Conservation (phyloP, 2,329 filamentous ascomycete species). For the Monilinia laxa region DNA sequence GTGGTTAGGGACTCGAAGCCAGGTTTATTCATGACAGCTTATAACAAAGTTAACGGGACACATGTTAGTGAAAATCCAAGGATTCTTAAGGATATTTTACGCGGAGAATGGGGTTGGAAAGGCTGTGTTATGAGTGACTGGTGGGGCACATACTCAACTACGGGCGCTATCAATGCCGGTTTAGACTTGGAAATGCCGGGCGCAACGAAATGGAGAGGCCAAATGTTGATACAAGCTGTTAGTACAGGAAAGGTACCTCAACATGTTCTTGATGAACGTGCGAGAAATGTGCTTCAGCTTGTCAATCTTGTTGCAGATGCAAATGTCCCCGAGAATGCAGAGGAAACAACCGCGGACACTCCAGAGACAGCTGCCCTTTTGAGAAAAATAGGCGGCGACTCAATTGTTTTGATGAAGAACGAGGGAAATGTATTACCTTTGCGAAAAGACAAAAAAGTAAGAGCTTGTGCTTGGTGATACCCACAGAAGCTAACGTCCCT, state of each 20-base stretch:
- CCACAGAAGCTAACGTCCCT: slow-evolving; percentile 26
- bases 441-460: slow-evolving; percentile 43
- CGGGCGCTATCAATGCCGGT: slow-evolving; percentile 38
- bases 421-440: slow-evolving; percentile 55
- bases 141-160: slow-evolving; percentile 43
- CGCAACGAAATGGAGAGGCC: slow-evolving; percentile 30
- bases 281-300: slow-evolving; percentile 30
- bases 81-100: slow-evolving; percentile 52
- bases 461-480: slow-evolving; percentile 55
- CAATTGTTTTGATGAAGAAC: slow-evolving; percentile 65
- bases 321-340: slow-evolving; percentile 34
- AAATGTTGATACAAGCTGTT: slow-evolving; percentile 30
- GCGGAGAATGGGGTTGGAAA: slow-evolving; percentile 58
- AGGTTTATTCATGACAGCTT: slow-evolving; percentile 58
- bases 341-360: slow-evolving; percentile 35
- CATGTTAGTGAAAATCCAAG: slow-evolving; percentile 55
- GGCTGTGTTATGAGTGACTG: slow-evolving; percentile 61
- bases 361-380: slow-evolving; percentile 47
- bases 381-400: slow-evolving; percentile 57
- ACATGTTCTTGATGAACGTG: slow-evolving; percentile 31
- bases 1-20: slow-evolving; percentile 53
- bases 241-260: slow-evolving; percentile 30
- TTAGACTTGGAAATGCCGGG: slow-evolving; percentile 46
- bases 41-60: slow-evolving; percentile 58
- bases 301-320: slow-evolving; percentile 42